phyloP scores from a whole-genome alignment of 2,329 filamentous ascomycete genomes.

The Periglandula ipomoeae region DNA sequence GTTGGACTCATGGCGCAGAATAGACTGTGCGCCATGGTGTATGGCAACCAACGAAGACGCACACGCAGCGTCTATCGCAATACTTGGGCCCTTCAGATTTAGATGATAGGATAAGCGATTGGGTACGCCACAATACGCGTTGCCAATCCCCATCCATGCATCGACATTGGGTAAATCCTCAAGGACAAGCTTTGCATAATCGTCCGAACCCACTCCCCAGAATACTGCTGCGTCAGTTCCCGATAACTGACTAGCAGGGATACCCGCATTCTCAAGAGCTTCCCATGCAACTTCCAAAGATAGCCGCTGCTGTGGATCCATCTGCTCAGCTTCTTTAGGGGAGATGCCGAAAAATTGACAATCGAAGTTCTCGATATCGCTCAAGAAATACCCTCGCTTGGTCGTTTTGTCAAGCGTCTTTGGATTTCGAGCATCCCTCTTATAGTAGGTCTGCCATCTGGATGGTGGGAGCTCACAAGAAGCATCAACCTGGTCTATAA shows the following conservation, averaged over 20 bases:
- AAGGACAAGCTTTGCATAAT: not conserved
- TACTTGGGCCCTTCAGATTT: conserved; percentile 13
- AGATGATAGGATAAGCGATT: conserved; percentile 11
- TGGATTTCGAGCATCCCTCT: too few species aligned
- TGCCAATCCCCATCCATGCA: conserved; percentile 1
- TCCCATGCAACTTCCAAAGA: conserved; percentile 19
- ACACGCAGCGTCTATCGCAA: conserved; percentile 33
- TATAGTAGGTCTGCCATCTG: too few species aligned
- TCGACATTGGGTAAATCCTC: not conserved
- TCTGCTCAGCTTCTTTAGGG: too few species aligned
- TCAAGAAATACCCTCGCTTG: too few species aligned
- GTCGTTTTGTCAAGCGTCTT: too few species aligned
- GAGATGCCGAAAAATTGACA: too few species aligned
- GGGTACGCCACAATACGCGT: conserved; percentile 2
- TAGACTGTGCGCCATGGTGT: conserved; percentile 27
- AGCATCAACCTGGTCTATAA: too few species aligned
- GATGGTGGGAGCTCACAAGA: too few species aligned
- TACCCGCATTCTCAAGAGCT: conserved; percentile 22
- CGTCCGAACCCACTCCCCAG: not conserved
- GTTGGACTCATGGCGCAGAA: not conserved
- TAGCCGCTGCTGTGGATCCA: conserved; percentile 20
- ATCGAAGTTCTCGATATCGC: too few species aligned
- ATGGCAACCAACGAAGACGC: conserved; percentile 38
- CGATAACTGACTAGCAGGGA: conserved; percentile 18
- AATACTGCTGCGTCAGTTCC: conserved; percentile 31